Base-by-base conservation (phyloP, 805 yeast genomes). In the Torulaspora delbrueckii region DNA sequence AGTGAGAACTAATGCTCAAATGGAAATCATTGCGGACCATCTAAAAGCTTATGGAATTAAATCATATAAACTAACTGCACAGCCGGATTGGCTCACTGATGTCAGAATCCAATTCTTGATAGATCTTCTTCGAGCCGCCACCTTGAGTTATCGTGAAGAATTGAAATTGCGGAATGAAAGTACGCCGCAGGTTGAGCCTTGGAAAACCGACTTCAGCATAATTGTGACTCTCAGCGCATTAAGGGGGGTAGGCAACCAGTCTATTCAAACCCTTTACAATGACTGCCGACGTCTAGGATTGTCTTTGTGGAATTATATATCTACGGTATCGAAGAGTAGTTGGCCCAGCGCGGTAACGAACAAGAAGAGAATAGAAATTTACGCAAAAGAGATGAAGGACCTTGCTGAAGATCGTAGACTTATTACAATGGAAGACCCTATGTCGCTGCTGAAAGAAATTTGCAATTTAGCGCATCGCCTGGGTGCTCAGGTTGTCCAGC, bases 41-140 rank as follows among this genome's bases (percentile, higher is more conserved):
- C 62, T 82, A 22, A 63, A 65, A 10, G 51, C 55, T 13, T 68
- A 69, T 48, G 78, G 74, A 2, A 60, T 78, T n/a, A 69, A 69
- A 3, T 62, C 65, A 35, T 64, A 68, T 31, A 76, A 72, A 50
- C 61, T 78, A 19, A 67, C 74, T 1, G 63, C 75, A 12, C 66
- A 73, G 3, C 78, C 81, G 5, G 61, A 69, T 8, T 82, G 87
- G 87, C 53, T 73, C 8, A 47, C 70, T 54, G 54, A 71, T 70
- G 10, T 43, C n/a, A 45, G 56, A 13, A 54, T 64, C 7, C 62
- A 58, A 45, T 62, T 73, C 37, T 55, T 82, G 1, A 51, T 82
- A 10, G 78, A 79, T 46, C 63, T 79, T 23, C 54, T 81, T 47
- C 74, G 71, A 50, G 63, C 81, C 0, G 50, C 45, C 8, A 39